phyloP scores from a whole-genome alignment of 176 grass and related monocot genomes.

The Alloteropsis semialata region DNA sequence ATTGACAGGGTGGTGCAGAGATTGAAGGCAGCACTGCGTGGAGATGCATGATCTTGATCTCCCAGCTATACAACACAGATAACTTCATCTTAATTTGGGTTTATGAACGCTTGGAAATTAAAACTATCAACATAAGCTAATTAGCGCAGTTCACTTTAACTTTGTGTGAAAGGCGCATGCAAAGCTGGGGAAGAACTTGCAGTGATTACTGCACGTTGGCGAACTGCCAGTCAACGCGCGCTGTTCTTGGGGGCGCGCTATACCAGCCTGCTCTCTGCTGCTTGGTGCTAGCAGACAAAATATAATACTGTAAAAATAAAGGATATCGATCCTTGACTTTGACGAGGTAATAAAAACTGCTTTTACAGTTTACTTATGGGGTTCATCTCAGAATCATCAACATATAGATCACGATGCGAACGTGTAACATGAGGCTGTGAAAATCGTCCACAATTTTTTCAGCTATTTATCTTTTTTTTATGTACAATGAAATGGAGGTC shows the following conservation, averaged over 20 bases:
- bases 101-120: neutral
- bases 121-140: neutral
- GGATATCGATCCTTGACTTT: constrained; percentile 8
- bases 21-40: constrained; percentile 29
- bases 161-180: constrained; percentile 23
- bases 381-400: neutral
- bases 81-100: neutral
- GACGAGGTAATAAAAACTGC: neutral
- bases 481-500: neutral
- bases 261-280: neutral
- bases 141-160: neutral
- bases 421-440: neutral
- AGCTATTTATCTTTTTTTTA: neutral
- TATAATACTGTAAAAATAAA: neutral
- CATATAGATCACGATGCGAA: neutral
- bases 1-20: constrained; percentile 47
- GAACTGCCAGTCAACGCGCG: neutral
- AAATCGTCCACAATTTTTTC: neutral
- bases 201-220: neutral
- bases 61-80: too few species aligned
- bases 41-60: neutral
- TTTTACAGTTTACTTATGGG: too few species aligned
- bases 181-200: neutral
- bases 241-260: neutral
- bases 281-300: neutral